Conservation (phyloP, 2,329 filamentous ascomycete species). For the Xylariomycetidae sp. region DNA sequence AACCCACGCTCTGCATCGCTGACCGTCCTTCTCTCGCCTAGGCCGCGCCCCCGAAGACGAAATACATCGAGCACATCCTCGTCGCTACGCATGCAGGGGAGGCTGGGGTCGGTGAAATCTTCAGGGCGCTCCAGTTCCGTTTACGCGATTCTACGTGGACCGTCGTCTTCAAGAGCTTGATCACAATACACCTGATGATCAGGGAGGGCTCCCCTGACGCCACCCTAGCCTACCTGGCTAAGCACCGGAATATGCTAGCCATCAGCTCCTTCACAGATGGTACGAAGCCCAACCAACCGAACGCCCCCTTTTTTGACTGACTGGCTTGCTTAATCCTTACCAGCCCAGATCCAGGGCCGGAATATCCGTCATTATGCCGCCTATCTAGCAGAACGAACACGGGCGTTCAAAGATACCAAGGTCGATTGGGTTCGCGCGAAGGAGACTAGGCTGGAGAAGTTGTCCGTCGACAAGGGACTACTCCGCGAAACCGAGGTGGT, state of each 20-base stretch:
- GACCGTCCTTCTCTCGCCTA: slow-evolving; percentile 33
- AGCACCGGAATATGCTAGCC: slow-evolving; percentile 76
- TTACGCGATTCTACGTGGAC: slow-evolving; percentile 97
- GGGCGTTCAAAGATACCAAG: slow-evolving; percentile 77
- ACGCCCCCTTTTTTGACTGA: no score
- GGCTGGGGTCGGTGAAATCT: slow-evolving; percentile 91
- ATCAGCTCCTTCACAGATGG: slow-evolving; percentile 91
- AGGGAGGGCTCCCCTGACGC: slow-evolving; percentile 88
- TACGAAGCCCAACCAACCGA: slow-evolving; percentile 49
- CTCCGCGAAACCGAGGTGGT: slow-evolving; percentile 87
- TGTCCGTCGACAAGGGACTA: slow-evolving; percentile 87
- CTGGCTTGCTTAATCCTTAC: no score
- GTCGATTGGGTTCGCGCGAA: slow-evolving; percentile 85
- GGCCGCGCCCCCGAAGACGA: slow-evolving; percentile 95
- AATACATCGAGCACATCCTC: slow-evolving; percentile 98
- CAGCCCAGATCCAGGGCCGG: slow-evolving; percentile 88
- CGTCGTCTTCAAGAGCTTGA: slow-evolving; percentile 96
- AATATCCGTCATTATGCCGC: slow-evolving; percentile 91
- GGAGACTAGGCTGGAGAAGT: slow-evolving; percentile 75
- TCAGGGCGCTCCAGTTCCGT: slow-evolving; percentile 82
- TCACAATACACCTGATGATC: slow-evolving; percentile 96
- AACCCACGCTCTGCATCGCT: no score
- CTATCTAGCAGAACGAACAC: slow-evolving; percentile 78
- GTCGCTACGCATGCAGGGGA: slow-evolving; percentile 93
- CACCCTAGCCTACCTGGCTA: slow-evolving; percentile 78